phyloP scores from a whole-genome alignment of 768 basidiomycete species.

The Sistotremastrum suecicum region DNA sequence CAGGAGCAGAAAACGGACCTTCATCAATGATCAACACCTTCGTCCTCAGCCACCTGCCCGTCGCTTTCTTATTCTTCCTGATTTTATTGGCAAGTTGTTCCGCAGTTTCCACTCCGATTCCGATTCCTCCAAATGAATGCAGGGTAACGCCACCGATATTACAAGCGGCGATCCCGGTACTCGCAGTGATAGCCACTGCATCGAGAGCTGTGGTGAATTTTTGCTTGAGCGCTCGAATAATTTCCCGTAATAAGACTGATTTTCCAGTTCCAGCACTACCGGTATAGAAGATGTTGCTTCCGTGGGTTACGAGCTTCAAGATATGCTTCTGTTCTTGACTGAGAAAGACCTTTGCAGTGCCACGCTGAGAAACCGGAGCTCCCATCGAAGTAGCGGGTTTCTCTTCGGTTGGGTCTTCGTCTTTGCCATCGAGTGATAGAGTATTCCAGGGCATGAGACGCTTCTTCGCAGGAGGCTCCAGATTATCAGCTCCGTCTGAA shows the following conservation, averaged over 20 bases:
- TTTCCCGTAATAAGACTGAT: slow-evolving; percentile 85
- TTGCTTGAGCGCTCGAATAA: slow-evolving; percentile 60
- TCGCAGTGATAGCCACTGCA: slow-evolving; percentile 86
- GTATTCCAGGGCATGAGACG: too few species aligned
- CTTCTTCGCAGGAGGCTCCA: too few species aligned
- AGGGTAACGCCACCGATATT: slow-evolving; percentile 94
- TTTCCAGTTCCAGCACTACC: slow-evolving; percentile 98
- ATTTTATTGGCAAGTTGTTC: slow-evolving; percentile 52
- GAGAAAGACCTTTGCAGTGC: slow-evolving; percentile 36
- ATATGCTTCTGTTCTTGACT: slow-evolving; percentile 83
- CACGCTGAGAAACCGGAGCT: too few species aligned
- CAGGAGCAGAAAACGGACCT: slow-evolving; percentile 26
- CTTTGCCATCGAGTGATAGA: too few species aligned
- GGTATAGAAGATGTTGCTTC: slow-evolving; percentile 83
- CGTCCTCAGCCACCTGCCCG: slow-evolving; percentile 66
- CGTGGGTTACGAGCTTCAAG: slow-evolving; percentile 57
- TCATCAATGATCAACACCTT: slow-evolving; percentile 78
- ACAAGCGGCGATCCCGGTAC: slow-evolving; percentile 96
- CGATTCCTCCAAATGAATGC: slow-evolving; percentile 93
- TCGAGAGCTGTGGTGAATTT: slow-evolving; percentile 40
- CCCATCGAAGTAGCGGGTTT: too few species aligned
- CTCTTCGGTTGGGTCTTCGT: too few species aligned
- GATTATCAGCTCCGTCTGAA: too few species aligned
- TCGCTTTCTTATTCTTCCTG: slow-evolving; percentile 73
- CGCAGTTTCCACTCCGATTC: slow-evolving; percentile 56